phyloP scores from a whole-genome alignment of 192 early-diverging fungal species.

The Jimgerdemannia flammicorona region DNA sequence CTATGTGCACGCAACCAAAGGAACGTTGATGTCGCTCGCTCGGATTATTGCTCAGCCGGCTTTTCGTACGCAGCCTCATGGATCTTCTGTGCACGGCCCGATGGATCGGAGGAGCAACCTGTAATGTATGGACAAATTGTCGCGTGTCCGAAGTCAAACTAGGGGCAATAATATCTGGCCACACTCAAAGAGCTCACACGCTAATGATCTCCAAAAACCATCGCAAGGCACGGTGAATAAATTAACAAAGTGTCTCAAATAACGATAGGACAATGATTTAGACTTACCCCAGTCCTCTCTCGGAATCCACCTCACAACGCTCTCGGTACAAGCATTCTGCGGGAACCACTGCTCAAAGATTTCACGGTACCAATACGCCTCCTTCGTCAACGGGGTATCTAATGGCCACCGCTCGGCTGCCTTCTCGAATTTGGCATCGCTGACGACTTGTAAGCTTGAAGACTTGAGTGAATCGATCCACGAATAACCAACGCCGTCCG shows the following conservation, averaged over 20 bases:
- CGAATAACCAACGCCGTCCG: slow-evolving; percentile 95
- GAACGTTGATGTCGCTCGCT: no score
- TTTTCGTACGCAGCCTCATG: slow-evolving; percentile 71
- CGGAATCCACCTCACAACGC: slow-evolving; percentile 95
- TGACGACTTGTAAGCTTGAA: slow-evolving; percentile 59
- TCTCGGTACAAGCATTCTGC: slow-evolving; percentile 82
- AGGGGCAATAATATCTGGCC: no score
- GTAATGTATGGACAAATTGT: slow-evolving; percentile 8
- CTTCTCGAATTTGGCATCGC: slow-evolving; percentile 72
- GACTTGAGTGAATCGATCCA: slow-evolving; percentile 98
- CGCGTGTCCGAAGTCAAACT: no score
- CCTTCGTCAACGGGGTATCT: slow-evolving; percentile 94
- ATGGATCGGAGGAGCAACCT: slow-evolving; percentile 93
- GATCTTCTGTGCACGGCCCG: slow-evolving; percentile 93
- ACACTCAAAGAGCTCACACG: no score
- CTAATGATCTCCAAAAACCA: no score
- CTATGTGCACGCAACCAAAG: no score
- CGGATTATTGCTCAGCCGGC: neutral
- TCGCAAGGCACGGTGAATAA: no score
- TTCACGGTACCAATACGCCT: slow-evolving; percentile 93
- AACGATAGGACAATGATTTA: neutral
- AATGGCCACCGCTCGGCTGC: slow-evolving; percentile 70
- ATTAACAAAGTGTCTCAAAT: neutral
- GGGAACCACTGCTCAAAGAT: slow-evolving; percentile 95
- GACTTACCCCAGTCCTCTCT: slow-evolving; percentile 82